Evolutionary conservation across 1,139 yeast species (phyloP).

Genomic region (Sugiyamaella grinbergsii): DNA sequence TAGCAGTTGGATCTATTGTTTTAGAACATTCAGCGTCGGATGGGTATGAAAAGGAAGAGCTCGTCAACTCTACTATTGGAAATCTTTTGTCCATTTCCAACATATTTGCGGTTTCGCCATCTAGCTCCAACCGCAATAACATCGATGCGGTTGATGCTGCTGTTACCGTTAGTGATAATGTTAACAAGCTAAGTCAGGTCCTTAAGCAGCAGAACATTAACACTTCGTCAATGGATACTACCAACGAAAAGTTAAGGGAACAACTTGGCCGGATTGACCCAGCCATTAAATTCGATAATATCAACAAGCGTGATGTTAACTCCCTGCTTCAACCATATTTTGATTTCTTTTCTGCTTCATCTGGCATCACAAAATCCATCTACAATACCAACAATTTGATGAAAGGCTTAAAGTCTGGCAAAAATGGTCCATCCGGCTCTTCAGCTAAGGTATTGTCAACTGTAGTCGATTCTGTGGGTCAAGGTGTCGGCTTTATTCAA

Average conservation of each 20-base stretch:
- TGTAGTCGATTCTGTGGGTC: background rate
- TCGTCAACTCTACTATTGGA: background rate
- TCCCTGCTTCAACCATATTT: constrained; percentile 3
- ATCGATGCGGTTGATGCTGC: constrained; percentile 9
- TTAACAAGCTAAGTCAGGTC: background rate
- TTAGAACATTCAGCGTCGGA: constrained; percentile 1
- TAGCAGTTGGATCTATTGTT: constrained; percentile 2
- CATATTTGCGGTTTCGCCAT: background rate
- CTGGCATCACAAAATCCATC: constrained; percentile 6
- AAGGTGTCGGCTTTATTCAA: constrained; percentile 4
- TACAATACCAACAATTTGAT: constrained; percentile 3
- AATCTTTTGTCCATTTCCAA: constrained; percentile 3
- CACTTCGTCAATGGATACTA: constrained; percentile 1
- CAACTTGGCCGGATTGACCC: constrained; percentile 4
- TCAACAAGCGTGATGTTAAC: constrained; percentile 3
- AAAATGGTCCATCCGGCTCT: background rate
- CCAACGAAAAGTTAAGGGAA: constrained; percentile 1
- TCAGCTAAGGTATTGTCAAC: background rate
- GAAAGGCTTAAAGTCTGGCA: background rate
- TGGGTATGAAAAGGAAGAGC: background rate
- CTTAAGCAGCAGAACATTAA: constrained; percentile 2
- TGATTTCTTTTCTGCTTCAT: constrained; percentile 6
- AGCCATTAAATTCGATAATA: background rate
- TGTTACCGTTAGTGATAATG: constrained; percentile 13
- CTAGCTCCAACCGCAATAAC: background rate